A percentile compares a stretch with the other conserved stretches of the same genome.
These are phyloP conservation scores for Clavulina sp. DNA, from an alignment of 768 basidiomycete species.

Conservation along the genomic window DNA sequence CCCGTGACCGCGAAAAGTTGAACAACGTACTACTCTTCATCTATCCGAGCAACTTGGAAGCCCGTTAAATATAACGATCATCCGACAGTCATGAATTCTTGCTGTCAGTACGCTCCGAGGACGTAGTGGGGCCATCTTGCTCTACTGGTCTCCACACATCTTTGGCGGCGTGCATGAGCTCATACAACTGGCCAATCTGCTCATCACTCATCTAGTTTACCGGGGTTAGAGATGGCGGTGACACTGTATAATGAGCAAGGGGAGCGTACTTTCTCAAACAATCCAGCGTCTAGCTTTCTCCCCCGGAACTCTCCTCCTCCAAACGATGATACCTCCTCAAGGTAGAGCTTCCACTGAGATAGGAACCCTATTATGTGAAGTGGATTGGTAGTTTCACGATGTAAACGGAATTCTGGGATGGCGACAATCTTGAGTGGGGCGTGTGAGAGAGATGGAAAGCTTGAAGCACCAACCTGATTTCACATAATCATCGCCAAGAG, in stretches of 20 bases:
- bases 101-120: not conserved
- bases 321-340: constrained; percentile 47
- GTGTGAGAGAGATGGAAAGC: too few species aligned
- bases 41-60: too few species aligned
- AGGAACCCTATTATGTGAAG: constrained; percentile 88
- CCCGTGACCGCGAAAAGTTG: too few species aligned
- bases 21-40: too few species aligned
- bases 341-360: constrained; percentile 87
- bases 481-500: constrained; percentile 70
- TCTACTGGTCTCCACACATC: constrained; percentile 61
- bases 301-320: constrained; percentile 34
- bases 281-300: constrained; percentile 47
- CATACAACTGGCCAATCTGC: constrained; percentile 85
- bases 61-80: too few species aligned
- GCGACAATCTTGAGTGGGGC: not conserved
- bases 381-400: constrained; percentile 64
- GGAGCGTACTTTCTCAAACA: constrained; percentile 52
- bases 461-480: constrained; percentile 41
- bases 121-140: constrained; percentile 3
- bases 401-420: constrained; percentile 64
- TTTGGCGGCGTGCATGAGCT: constrained; percentile 83
- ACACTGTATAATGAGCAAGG: not conserved
- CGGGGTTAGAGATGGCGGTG: not conserved
- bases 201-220: constrained; percentile 66
- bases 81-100: not conserved